Evolutionary conservation across 306 rosid genomes (phyloP).

Genomic region (Pyrus communis): DNA sequence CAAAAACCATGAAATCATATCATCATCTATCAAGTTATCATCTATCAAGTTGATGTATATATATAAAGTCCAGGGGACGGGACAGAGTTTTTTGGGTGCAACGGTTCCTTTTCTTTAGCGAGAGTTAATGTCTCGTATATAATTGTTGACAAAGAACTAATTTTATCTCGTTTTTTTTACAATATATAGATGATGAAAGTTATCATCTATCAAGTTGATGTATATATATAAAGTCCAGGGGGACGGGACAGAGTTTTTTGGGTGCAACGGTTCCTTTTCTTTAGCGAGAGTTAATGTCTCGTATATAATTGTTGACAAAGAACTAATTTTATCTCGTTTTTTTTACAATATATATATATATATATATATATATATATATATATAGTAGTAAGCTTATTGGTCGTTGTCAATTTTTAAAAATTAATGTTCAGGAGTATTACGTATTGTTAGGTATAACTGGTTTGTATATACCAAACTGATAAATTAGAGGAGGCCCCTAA

Average conservation of each 20-base stretch:
- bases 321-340: too few species aligned
- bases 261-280: too few species aligned
- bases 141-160: accelerated
- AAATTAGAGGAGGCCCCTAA: background rate
- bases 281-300: too few species aligned
- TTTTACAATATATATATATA: too few species aligned
- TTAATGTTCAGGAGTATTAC: background rate
- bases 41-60: background rate
- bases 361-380: too few species aligned
- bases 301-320: accelerated
- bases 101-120: too few species aligned
- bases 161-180: too few species aligned
- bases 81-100: too few species aligned
- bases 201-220: background rate
- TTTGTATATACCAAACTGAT: background rate
- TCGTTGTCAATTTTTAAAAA: background rate
- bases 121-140: too few species aligned
- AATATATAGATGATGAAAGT: background rate
- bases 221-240: background rate
- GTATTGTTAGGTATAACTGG: background rate
- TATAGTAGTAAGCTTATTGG: background rate
- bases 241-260: too few species aligned
- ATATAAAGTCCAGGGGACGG: too few species aligned
- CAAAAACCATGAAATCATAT: background rate
- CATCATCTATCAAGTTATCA: background rate